These are phyloP conservation scores for Cyphellophora attinorum DNA, from an alignment of 2,329 filamentous ascomycete species.

Conservation along the genomic window DNA sequence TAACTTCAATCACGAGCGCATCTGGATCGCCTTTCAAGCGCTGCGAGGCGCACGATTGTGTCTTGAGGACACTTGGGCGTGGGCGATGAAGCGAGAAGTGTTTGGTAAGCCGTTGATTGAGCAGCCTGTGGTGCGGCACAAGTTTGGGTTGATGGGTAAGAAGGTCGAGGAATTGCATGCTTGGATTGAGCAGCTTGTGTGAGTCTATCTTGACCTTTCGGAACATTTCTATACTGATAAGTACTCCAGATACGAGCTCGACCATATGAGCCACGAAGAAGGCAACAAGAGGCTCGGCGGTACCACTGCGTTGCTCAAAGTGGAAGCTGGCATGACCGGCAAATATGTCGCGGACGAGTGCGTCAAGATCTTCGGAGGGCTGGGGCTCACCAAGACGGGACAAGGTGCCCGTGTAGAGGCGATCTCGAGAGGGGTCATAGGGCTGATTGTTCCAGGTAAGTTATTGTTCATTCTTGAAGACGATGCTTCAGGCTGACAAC, in stretches of 20 bases:
- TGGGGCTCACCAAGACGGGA: slow-evolving; percentile 84
- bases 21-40: slow-evolving; percentile 46
- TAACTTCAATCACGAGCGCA: slow-evolving; percentile 51
- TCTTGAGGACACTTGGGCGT: slow-evolving; percentile 41
- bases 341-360: slow-evolving; percentile 97
- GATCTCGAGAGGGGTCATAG: slow-evolving; percentile 86
- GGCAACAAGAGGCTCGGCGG: slow-evolving; percentile 94
- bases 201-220: no score
- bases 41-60: slow-evolving; percentile 51
- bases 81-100: slow-evolving; percentile 44
- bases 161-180: slow-evolving; percentile 48
- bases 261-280: slow-evolving; percentile 86
- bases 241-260: slow-evolving; percentile 85
- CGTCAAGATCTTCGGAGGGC: slow-evolving; percentile 90
- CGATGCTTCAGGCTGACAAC: no score
- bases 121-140: slow-evolving; percentile 48
- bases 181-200: slow-evolving; percentile 50
- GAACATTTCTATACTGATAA: no score
- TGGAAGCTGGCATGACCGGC: slow-evolving; percentile 85
- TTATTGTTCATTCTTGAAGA: no score
- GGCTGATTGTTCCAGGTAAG: slow-evolving; percentile 88
- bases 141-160: slow-evolving; percentile 45
- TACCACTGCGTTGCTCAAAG: slow-evolving; percentile 87
- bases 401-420: slow-evolving; percentile 94
- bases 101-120: slow-evolving; percentile 48